phyloP scores from a whole-genome alignment of 495 filamentous ascomycete species.

The Aspergillus nidulans region DNA sequence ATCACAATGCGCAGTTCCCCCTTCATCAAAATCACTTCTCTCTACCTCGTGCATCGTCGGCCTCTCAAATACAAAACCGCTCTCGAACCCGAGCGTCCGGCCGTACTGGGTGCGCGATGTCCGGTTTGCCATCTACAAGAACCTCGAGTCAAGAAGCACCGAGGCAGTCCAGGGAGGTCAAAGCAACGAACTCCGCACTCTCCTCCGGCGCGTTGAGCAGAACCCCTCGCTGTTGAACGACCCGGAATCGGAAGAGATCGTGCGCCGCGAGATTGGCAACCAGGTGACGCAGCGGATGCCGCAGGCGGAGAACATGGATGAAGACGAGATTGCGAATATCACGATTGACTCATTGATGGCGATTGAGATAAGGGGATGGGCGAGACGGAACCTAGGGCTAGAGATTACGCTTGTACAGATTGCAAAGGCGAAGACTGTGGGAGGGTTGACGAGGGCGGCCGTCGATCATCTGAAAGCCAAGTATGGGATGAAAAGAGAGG shows the following conservation, averaged over 20 bases:
- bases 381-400: not conserved
- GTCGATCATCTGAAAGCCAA: slow-evolving; percentile 2
- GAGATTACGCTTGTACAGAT: slow-evolving; percentile 5
- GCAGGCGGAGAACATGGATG: not conserved
- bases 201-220: not conserved
- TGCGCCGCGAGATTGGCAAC: not conserved
- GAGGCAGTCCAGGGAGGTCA: not conserved
- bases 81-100: not conserved
- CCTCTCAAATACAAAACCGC: slow-evolving; percentile 1
- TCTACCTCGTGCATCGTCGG: not conserved
- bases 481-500: not conserved
- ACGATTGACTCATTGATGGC: slow-evolving; percentile 5
- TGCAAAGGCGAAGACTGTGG: slow-evolving; percentile 3
- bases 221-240: not conserved
- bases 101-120: not conserved
- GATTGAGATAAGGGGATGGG: slow-evolving; percentile 5
- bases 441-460: not conserved
- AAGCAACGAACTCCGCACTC: not conserved
- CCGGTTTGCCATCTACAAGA: not conserved
- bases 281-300: slow-evolving; percentile 2
- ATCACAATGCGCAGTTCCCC: not conserved
- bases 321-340: not conserved
- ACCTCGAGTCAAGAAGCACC: not conserved
- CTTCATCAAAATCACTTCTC: not conserved
- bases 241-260: not conserved